These are phyloP conservation scores for Quercus mongolica DNA, from an alignment of 306 rosid species.

Conservation along the genomic window DNA sequence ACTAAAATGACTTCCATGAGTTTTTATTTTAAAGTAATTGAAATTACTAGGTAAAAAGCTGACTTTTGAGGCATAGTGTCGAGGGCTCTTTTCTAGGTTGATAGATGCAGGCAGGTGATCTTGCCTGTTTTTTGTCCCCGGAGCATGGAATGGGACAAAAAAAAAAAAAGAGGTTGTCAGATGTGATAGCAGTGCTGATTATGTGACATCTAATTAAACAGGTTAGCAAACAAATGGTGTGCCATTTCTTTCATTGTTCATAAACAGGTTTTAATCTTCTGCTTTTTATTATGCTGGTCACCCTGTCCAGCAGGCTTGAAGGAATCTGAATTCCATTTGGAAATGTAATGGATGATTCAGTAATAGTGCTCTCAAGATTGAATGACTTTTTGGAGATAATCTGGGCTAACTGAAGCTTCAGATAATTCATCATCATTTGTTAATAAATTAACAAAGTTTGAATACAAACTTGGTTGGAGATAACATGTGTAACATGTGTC, in stretches of 20 bases:
- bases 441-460: slow-evolving; percentile 21
- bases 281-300: slow-evolving; percentile 43
- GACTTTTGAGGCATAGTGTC: background rate
- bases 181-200: slow-evolving; percentile 39
- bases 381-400: slow-evolving; percentile 38
- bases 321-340: slow-evolving; percentile 63
- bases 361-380: slow-evolving; percentile 42
- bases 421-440: slow-evolving; percentile 52
- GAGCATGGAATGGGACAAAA: slow-evolving; percentile 5
- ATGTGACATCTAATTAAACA: slow-evolving; percentile 53
- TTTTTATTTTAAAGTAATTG: background rate
- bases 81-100: slow-evolving; percentile 11
- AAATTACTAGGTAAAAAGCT: background rate
- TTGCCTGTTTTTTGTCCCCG: slow-evolving; percentile 15
- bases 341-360: slow-evolving; percentile 33
- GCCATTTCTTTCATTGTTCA: slow-evolving; percentile 52
- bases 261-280: slow-evolving; percentile 32
- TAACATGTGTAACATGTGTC: too few relatives aligned
- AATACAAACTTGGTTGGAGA: too few relatives aligned
- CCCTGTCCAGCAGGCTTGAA: slow-evolving; percentile 40
- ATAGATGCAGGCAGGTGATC: slow-evolving; percentile 2
- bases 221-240: slow-evolving; percentile 45
- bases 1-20: background rate
- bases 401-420: slow-evolving; percentile 26
- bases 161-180: slow-evolving; percentile 20